These are phyloP conservation scores for Globisporangium carolinianum DNA, from an alignment of 352 stramenopile species.

Conservation along the genomic window DNA sequence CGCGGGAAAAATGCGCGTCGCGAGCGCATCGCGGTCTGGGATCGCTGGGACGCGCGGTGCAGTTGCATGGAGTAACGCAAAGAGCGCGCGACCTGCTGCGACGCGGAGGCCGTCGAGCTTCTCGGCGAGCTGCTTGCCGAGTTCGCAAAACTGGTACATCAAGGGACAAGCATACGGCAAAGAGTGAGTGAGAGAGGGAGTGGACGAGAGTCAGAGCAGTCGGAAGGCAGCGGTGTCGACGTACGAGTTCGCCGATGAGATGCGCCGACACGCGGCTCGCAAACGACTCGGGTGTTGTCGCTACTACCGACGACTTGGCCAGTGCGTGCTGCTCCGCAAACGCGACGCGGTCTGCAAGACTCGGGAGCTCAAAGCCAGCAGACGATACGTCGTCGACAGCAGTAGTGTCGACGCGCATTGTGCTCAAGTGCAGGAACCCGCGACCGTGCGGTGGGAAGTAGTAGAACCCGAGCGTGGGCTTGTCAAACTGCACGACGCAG, in stretches of 20 bases:
- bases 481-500: slow-evolving; percentile 60
- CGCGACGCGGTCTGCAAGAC: slow-evolving; percentile 15
- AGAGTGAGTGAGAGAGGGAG: too few relatives aligned
- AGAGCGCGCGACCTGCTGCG: slow-evolving; percentile 84
- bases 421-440: slow-evolving; percentile 36
- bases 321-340: slow-evolving; percentile 6
- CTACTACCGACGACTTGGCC: neutral
- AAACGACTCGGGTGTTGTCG: slow-evolving; percentile 18
- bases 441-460: slow-evolving; percentile 62
- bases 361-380: slow-evolving; percentile 18
- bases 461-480: slow-evolving; percentile 51
- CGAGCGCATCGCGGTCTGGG: slow-evolving; percentile 61
- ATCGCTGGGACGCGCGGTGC: slow-evolving; percentile 67
- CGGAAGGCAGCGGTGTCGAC: neutral
- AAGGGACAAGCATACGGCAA: too few relatives aligned
- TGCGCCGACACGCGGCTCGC: slow-evolving; percentile 29
- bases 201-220: too few relatives aligned
- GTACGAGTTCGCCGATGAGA: slow-evolving; percentile 35
- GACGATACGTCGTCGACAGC: too few relatives aligned
- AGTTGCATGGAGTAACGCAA: slow-evolving; percentile 73
- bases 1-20: slow-evolving; percentile 51
- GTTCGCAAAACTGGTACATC: slow-evolving; percentile 41
- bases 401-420: slow-evolving; percentile 10
- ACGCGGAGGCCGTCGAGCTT: slow-evolving; percentile 94
- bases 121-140: slow-evolving; percentile 95